phyloP scores from a whole-genome alignment of 192 early-diverging fungal genomes.

The Cladochytrium replicatum region DNA sequence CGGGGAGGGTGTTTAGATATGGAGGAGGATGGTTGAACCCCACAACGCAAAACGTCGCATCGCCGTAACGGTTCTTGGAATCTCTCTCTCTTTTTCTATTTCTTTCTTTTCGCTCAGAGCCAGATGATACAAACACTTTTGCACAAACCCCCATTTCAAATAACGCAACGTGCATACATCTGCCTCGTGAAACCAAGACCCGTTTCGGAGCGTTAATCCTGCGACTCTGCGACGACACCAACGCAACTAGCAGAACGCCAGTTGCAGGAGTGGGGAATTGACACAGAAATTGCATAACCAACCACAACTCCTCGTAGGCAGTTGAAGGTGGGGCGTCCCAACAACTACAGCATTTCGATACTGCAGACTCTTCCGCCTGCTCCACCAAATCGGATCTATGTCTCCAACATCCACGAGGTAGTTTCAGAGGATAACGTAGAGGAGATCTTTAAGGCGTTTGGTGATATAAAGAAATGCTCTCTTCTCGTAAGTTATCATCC shows the following conservation, averaged over 20 bases:
- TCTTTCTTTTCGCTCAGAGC: too few relatives aligned
- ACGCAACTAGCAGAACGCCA: too few relatives aligned
- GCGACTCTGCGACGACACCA: too few relatives aligned
- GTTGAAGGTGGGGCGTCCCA: constrained; percentile 76
- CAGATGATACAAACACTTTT: too few relatives aligned
- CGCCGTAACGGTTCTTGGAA: too few relatives aligned
- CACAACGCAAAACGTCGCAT: too few relatives aligned
- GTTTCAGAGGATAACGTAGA: constrained; percentile 63
- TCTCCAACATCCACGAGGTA: constrained; percentile 72
- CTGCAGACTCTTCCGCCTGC: constrained; percentile 54
- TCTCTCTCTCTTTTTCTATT: too few relatives aligned
- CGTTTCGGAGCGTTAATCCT: too few relatives aligned
- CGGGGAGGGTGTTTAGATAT: constrained; percentile 2
- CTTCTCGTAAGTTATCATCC: constrained; percentile 51
- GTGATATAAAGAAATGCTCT: constrained; percentile 57
- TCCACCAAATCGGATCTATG: constrained; percentile 59
- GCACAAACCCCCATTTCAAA: too few relatives aligned
- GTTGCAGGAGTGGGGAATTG: not conserved
- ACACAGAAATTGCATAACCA: constrained; percentile 8
- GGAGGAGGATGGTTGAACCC: too few relatives aligned
- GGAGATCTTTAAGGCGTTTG: constrained; percentile 80
- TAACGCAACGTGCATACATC: too few relatives aligned
- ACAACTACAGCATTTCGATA: constrained; percentile 61
- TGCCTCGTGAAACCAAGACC: too few relatives aligned
- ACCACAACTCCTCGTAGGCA: constrained; percentile 22